Conservation (phyloP, 306 rosid species). For the Coriaria nepalensis region DNA sequence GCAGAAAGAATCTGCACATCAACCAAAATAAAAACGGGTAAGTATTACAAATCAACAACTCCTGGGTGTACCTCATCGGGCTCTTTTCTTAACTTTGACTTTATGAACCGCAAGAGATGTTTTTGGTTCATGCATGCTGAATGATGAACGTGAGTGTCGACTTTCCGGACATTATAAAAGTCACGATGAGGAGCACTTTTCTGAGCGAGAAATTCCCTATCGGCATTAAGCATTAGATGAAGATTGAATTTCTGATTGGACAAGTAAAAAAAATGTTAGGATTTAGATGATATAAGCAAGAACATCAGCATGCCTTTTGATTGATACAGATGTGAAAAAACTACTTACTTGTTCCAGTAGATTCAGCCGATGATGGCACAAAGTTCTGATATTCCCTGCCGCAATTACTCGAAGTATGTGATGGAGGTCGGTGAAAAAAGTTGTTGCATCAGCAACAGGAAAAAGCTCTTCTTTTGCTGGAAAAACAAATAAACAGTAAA, state of each 20-base stretch:
- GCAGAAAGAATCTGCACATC: neutral
- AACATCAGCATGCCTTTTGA: too few relatives aligned
- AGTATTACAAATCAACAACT: too few relatives aligned
- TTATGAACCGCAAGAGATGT: slow-evolving; percentile 76
- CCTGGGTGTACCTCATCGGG: slow-evolving; percentile 51
- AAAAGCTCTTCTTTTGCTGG: slow-evolving; percentile 89
- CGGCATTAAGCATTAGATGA: slow-evolving; percentile 63
- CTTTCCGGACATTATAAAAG: slow-evolving; percentile 78
- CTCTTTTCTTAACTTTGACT: slow-evolving; percentile 67
- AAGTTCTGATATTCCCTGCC: slow-evolving; percentile 88
- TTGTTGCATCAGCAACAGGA: slow-evolving; percentile 91
- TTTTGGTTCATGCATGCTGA: slow-evolving; percentile 97
- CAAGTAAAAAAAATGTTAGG: neutral
- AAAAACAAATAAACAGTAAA: neutral
- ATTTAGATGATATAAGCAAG: too few relatives aligned
- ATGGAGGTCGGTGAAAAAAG: slow-evolving; percentile 96
- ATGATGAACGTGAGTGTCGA: slow-evolving; percentile 85
- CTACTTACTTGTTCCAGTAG: slow-evolving; percentile 77
- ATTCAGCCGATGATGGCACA: slow-evolving; percentile 90
- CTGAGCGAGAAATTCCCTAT: slow-evolving; percentile 58
- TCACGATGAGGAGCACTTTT: slow-evolving; percentile 85
- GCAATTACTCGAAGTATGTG: slow-evolving; percentile 88
- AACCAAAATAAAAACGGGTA: too few relatives aligned
- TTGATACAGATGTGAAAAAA: too few relatives aligned
- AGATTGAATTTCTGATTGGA: slow-evolving; percentile 70